Evolutionary conservation across 192 early-diverging fungal genomes (phyloP).

Genomic region (Nowakowskiella sp.): DNA sequence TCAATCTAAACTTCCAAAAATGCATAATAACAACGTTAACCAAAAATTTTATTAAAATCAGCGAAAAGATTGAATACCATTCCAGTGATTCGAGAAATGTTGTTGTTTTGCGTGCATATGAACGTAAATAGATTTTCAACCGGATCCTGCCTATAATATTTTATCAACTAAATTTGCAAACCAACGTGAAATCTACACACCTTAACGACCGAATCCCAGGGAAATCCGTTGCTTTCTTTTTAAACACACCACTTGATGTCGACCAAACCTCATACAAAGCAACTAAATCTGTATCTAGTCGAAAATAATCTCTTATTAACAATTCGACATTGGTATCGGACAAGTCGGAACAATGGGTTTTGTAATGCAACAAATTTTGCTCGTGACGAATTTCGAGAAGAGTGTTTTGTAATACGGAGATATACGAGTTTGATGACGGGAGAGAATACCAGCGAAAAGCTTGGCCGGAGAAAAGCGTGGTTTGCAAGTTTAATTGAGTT

Average conservation of each 20-base stretch:
- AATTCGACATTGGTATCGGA: conserved; percentile 11
- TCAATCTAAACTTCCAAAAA: conserved; percentile 1
- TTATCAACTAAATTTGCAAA: background rate
- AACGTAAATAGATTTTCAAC: conserved; percentile 83
- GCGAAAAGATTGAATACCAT: conserved; percentile 50
- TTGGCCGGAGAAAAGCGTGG: conserved; percentile 82
- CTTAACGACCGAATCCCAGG: conserved; percentile 67
- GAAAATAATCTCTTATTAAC: conserved; percentile 72
- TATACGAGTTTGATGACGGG: background rate
- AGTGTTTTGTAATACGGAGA: conserved; percentile 13
- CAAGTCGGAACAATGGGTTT: conserved; percentile 8
- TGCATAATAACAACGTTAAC: conserved; percentile 2
- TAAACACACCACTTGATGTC: conserved; percentile 58
- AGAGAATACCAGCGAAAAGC: conserved; percentile 69
- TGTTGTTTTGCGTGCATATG: conserved; percentile 92
- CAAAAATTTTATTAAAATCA: background rate
- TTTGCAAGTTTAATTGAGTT: no score
- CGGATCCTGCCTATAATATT: conserved; percentile 58
- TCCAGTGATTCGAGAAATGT: conserved; percentile 79
- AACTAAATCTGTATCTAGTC: conserved; percentile 58
- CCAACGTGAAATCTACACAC: conserved; percentile 8
- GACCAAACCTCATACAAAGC: conserved; percentile 54
- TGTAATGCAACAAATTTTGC: background rate
- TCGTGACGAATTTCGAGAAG: conserved; percentile 9
- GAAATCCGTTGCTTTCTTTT: conserved; percentile 38